phyloP scores from a whole-genome alignment of 441 rosid species.

The Populus hybrid region DNA sequence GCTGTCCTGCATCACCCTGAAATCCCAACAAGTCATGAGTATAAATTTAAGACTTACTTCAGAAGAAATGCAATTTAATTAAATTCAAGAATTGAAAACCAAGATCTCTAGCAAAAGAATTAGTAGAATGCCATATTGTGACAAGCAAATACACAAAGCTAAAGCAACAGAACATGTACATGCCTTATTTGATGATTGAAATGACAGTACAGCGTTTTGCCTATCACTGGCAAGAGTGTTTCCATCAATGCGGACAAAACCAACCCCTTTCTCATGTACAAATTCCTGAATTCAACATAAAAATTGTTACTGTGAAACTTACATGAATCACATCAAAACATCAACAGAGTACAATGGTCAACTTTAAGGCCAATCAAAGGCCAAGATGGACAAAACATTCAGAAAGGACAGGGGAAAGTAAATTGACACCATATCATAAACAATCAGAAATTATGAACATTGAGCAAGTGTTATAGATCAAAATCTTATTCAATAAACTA shows the following conservation, averaged over 20 bases:
- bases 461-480: background rate
- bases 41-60: background rate
- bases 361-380: constrained; percentile 5
- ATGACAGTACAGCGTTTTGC: constrained; percentile 77
- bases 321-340: background rate
- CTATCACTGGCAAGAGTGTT: constrained; percentile 81
- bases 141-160: constrained; percentile 10
- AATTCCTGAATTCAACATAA: constrained; percentile 53
- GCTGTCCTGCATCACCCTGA: background rate
- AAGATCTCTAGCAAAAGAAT: background rate
- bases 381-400: constrained; percentile 13
- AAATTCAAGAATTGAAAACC: background rate
- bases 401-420: background rate
- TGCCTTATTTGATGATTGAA: constrained; percentile 70
- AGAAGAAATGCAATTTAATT: background rate
- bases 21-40: background rate
- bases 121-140: background rate
- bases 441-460: background rate
- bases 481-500: background rate
- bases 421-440: background rate
- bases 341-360: background rate
- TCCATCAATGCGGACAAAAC: constrained; percentile 95
- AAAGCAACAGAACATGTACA: constrained; percentile 21
- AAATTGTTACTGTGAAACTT: constrained; percentile 1
- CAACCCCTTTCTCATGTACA: constrained; percentile 74